A percentile compares a stretch with the other conserved stretches of the same genome.
Conservation (phyloP, 805 yeast genomes). For the Spathaspora sp. region DNA sequence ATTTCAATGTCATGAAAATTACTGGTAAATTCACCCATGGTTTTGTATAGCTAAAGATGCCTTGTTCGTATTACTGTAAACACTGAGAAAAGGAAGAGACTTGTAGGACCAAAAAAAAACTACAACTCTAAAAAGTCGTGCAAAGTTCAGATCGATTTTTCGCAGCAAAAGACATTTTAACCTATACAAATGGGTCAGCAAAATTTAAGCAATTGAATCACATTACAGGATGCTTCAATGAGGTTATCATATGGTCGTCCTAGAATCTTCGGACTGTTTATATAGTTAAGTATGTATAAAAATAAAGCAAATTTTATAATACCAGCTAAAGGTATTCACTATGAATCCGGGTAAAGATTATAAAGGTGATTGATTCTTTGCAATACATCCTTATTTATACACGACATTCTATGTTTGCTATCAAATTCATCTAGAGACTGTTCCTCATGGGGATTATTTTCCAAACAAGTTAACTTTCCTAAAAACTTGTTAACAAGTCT, state of each 20-base stretch:
- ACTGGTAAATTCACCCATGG: slow-evolving; percentile 6
- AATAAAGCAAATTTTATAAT: neutral
- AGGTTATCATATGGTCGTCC: too few relatives aligned
- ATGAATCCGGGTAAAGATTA: neutral
- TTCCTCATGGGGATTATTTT: neutral
- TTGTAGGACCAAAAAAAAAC: neutral
- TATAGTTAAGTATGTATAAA: too few relatives aligned
- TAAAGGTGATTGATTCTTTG: neutral
- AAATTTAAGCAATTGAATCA: too few relatives aligned
- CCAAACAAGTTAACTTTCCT: neutral
- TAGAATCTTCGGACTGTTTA: too few relatives aligned
- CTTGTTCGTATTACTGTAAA: neutral
- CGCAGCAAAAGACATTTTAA: too few relatives aligned
- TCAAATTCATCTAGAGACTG: neutral
- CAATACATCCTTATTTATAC: neutral
- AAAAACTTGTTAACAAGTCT: neutral
- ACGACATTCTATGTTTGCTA: too few relatives aligned
- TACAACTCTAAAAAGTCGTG: slow-evolving; percentile 4
- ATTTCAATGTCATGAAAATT: slow-evolving; percentile 38
- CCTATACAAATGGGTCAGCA: too few relatives aligned
- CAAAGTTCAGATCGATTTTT: neutral
- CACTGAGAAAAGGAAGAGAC: neutral
- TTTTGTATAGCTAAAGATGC: neutral
- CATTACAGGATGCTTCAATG: too few relatives aligned
- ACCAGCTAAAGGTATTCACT: neutral